Conservation (phyloP, 2,329 filamentous ascomycete species). For the Verticillium zaregamsianum region DNA sequence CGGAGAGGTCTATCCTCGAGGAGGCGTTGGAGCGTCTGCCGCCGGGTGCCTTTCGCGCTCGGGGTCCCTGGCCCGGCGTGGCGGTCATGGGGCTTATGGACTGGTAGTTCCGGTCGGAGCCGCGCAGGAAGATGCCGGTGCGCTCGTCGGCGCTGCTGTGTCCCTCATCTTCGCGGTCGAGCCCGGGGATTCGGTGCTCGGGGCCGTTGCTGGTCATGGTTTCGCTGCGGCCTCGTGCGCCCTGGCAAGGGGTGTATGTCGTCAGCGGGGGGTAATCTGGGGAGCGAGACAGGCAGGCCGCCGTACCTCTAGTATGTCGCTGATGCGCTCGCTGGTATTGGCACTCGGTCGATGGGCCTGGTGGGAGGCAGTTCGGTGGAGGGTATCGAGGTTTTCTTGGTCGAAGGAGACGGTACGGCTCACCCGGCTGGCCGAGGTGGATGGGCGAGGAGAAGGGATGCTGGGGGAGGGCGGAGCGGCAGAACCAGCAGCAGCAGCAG, state of each 20-base stretch:
- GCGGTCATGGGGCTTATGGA: slow-evolving; percentile 23
- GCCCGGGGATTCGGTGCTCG: slow-evolving; percentile 11
- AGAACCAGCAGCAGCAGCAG: not conserved
- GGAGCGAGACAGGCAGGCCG: not conserved
- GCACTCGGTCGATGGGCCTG: not conserved
- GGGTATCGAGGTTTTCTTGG: slow-evolving; percentile 4
- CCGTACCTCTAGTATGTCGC: slow-evolving; percentile 43
- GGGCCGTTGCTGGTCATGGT: slow-evolving; percentile 23
- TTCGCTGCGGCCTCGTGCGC: slow-evolving; percentile 37
- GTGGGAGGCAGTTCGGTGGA: not conserved
- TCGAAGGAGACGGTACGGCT: slow-evolving; percentile 9
- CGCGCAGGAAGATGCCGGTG: slow-evolving; percentile 33
- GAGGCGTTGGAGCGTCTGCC: slow-evolving; percentile 12
- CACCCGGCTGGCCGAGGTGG: slow-evolving; percentile 1
- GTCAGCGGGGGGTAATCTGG: not conserved
- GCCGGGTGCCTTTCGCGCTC: slow-evolving; percentile 8
- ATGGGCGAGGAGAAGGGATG: not conserved
- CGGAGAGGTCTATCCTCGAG: slow-evolving; percentile 1
- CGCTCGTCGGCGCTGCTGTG: slow-evolving; percentile 32
- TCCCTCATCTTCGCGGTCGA: slow-evolving; percentile 9
- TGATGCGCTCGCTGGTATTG: slow-evolving; percentile 35
- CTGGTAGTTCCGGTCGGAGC: slow-evolving; percentile 34
- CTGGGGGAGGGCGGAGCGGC: slow-evolving; percentile 5
- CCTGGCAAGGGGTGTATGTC: slow-evolving; percentile 20
- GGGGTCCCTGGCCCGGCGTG: slow-evolving; percentile 6